Evolutionary conservation across 2,329 filamentous ascomycete species (phyloP).

Genomic region (Paracoccidioides lutzii): DNA sequence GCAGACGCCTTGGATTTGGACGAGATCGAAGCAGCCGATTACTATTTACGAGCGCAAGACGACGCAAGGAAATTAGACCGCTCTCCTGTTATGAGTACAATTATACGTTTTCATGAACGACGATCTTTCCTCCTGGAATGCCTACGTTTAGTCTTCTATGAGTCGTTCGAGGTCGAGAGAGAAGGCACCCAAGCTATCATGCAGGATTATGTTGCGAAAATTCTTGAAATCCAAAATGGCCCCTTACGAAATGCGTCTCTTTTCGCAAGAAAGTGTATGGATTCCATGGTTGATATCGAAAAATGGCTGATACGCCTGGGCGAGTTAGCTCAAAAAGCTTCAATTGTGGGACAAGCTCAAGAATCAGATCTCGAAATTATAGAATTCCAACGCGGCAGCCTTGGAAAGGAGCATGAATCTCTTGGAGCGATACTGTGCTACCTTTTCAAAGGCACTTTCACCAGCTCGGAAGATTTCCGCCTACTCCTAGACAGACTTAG

Average conservation of each 20-base stretch:
- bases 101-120: conserved; percentile 79
- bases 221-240: conserved; percentile 45
- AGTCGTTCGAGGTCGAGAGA: conserved; percentile 50
- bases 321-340: conserved; percentile 63
- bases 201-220: conserved; percentile 42
- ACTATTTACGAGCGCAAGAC: conserved; percentile 61
- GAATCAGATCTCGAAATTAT: conserved; percentile 61
- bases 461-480: conserved; percentile 58
- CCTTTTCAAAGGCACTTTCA: conserved; percentile 63
- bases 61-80: conserved; percentile 58
- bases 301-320: conserved; percentile 60
- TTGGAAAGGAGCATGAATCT: conserved; percentile 81
- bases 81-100: conserved; percentile 60
- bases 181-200: conserved; percentile 42
- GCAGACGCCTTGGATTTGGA: conserved; percentile 84
- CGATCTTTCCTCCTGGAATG: conserved; percentile 73
- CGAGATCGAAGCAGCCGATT: conserved; percentile 67
- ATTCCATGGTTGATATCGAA: conserved; percentile 63
- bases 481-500: conserved; percentile 56
- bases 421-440: conserved; percentile 68
- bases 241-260: conserved; percentile 40
- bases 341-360: conserved; percentile 56
- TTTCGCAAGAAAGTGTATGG: conserved; percentile 62
- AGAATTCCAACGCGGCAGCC: conserved; percentile 64
- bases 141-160: conserved; percentile 63